phyloP scores from a whole-genome alignment of 345 rosid genomes.

The Acer negundo region DNA sequence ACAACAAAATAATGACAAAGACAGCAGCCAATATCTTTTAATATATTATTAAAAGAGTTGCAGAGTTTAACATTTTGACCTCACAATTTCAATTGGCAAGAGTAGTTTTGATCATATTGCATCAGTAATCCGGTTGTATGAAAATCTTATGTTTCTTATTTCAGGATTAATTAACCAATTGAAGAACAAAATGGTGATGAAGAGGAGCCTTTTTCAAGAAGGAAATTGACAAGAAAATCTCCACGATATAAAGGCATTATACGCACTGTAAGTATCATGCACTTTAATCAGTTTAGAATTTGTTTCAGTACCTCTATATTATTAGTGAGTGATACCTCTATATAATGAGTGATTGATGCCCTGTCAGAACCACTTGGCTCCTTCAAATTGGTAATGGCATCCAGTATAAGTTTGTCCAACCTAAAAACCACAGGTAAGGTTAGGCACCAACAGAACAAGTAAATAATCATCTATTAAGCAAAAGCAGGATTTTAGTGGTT shows the following conservation, averaged over 20 bases:
- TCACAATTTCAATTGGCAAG: conserved; percentile 1
- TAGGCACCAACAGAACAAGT: conserved; percentile 12
- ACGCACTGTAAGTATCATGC: conserved; percentile 5
- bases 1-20: not conserved
- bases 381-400: conserved; percentile 79
- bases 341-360: conserved; percentile 70
- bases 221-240: conserved; percentile 20
- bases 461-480: conserved; percentile 18
- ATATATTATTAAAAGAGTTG: not conserved
- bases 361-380: conserved; percentile 83
- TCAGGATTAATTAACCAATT: not conserved
- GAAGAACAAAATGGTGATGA: conserved; percentile 10
- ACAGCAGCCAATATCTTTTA: conserved; percentile 1
- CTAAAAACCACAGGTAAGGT: conserved; percentile 39
- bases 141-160: conserved; percentile 15
- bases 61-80: not conserved
- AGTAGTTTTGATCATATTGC: not conserved
- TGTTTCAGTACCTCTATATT: conserved; percentile 69
- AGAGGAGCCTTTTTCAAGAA: conserved; percentile 13
- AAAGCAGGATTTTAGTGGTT: conserved; percentile 9
- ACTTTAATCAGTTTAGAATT: conserved; percentile 15
- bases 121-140: not conserved
- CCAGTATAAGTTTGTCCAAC: conserved; percentile 77
- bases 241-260: conserved; percentile 13
- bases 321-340: conserved; percentile 82